phyloP scores from a whole-genome alignment of 2,329 filamentous ascomycete species.

The Aspergillus ibericus region DNA sequence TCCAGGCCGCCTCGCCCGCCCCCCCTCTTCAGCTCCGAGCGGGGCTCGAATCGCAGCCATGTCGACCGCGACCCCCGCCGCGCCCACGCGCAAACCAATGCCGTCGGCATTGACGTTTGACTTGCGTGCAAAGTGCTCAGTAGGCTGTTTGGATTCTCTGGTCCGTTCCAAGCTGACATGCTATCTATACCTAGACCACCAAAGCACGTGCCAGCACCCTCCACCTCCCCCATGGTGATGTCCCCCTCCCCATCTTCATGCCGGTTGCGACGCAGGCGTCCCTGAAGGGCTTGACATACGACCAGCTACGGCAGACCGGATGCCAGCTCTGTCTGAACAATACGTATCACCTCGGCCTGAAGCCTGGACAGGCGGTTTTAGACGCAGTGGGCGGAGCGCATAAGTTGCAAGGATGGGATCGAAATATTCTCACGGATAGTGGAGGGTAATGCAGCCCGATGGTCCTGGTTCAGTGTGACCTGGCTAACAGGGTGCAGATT shows the following conservation, averaged over 20 bases:
- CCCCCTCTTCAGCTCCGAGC: slow-evolving; percentile 8
- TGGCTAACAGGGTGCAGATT: slow-evolving; percentile 60
- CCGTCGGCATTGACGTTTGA: slow-evolving; percentile 73
- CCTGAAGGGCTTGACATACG: slow-evolving; percentile 88
- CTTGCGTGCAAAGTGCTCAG: slow-evolving; percentile 74
- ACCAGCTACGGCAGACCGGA: slow-evolving; percentile 84
- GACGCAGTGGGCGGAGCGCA: slow-evolving; percentile 89
- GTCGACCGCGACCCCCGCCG: slow-evolving; percentile 27
- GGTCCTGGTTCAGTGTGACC: not conserved
- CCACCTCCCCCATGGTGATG: slow-evolving; percentile 85
- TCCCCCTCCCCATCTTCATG: slow-evolving; percentile 95
- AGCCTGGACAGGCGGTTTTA: slow-evolving; percentile 86
- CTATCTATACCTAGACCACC: slow-evolving; percentile 65
- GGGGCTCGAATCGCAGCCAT: slow-evolving; percentile 25
- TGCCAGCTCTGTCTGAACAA: slow-evolving; percentile 95
- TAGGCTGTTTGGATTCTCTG: slow-evolving; percentile 47
- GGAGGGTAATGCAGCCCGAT: slow-evolving; percentile 41
- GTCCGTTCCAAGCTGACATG: not conserved
- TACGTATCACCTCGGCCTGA: slow-evolving; percentile 93
- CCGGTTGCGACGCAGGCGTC: slow-evolving; percentile 96
- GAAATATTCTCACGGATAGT: slow-evolving; percentile 83
- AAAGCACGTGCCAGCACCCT: slow-evolving; percentile 88
- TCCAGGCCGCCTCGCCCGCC: not conserved
- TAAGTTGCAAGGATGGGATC: slow-evolving; percentile 89
- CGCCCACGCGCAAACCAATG: slow-evolving; percentile 34